These are phyloP conservation scores for Carallia pectinifolia DNA, from an alignment of 345 rosid genomes.

Conservation along the genomic window DNA sequence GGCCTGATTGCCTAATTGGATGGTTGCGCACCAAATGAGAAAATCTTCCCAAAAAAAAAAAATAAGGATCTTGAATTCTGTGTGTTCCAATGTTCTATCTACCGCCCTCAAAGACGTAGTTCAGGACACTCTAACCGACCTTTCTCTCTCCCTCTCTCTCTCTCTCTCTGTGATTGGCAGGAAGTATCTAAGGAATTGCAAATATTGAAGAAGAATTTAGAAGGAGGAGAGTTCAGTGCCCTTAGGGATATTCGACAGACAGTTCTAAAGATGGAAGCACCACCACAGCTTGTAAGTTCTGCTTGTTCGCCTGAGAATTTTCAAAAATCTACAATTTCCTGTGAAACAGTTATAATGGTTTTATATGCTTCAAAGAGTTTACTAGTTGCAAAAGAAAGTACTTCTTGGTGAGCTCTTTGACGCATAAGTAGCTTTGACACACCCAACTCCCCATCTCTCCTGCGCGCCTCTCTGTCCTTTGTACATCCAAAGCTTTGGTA, in stretches of 20 bases:
- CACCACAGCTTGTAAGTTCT: conserved; percentile 63
- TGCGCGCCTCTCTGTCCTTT: background rate
- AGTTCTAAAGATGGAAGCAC: conserved; percentile 65
- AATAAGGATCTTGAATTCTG: too few species aligned
- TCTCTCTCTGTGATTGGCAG: conserved; percentile 37
- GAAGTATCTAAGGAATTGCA: conserved; percentile 60
- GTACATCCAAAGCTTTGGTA: background rate
- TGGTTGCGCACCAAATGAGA: too few species aligned
- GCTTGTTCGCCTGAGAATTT: background rate
- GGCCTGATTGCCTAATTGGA: too few species aligned
- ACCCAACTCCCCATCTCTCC: background rate
- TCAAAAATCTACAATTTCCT: conserved; percentile 1
- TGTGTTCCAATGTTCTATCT: background rate
- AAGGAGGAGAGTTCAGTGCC: conserved; percentile 52
- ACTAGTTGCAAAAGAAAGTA: background rate
- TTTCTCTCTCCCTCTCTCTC: conserved; percentile 12
- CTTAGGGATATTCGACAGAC: conserved; percentile 74
- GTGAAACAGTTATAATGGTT: background rate
- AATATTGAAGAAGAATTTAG: conserved; percentile 60
- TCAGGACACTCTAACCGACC: conserved; percentile 12
- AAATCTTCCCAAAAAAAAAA: too few species aligned
- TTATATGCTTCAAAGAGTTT: background rate
- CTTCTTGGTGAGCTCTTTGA: background rate
- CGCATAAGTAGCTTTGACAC: background rate
- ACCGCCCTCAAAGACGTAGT: background rate